phyloP scores from a whole-genome alignment of 2,329 filamentous ascomycete genomes.

The Pseudogymnoascus sp. region DNA sequence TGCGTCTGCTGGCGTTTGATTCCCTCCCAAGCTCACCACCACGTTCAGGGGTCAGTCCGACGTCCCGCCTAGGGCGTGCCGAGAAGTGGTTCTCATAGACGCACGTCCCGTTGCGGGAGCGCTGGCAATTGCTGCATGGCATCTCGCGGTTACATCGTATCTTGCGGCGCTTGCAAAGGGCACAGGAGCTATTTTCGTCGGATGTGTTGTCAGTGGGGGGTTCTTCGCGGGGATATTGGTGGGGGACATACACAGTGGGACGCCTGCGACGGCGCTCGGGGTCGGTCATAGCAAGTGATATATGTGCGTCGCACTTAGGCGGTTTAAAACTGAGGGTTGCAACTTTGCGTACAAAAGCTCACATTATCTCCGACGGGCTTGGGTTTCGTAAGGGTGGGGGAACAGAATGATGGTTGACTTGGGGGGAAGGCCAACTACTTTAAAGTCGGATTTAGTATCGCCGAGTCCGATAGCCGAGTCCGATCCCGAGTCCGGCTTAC shows the following conservation, averaged over 20 bases:
- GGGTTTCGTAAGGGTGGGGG: neutral
- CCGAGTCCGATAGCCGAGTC: conserved; percentile 17
- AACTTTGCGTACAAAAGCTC: conserved; percentile 15
- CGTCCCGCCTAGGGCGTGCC: conserved; percentile 14
- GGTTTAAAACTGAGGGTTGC: neutral
- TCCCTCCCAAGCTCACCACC: neutral
- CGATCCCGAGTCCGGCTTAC: conserved; percentile 6
- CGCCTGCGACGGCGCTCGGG: conserved; percentile 32
- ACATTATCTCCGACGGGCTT: conserved; percentile 4
- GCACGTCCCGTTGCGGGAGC: conserved; percentile 45
- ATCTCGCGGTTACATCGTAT: conserved; percentile 50
- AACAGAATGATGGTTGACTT: neutral
- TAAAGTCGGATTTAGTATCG: conserved; percentile 11
- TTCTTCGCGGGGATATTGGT: neutral
- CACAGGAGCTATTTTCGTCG: conserved; percentile 40
- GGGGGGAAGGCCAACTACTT: neutral
- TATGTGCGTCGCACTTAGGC: neutral
- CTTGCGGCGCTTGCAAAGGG: conserved; percentile 51
- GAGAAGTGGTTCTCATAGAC: conserved; percentile 34
- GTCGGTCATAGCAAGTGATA: conserved; percentile 20
- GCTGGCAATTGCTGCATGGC: conserved; percentile 52
- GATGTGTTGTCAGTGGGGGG: conserved; percentile 11
- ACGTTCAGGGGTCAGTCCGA: conserved; percentile 7
- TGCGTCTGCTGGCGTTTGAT: conserved; percentile 3
- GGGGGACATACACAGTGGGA: conserved; percentile 33